Conservation (phyloP, 306 rosid genomes). For the Dalbergia cultrata region DNA sequence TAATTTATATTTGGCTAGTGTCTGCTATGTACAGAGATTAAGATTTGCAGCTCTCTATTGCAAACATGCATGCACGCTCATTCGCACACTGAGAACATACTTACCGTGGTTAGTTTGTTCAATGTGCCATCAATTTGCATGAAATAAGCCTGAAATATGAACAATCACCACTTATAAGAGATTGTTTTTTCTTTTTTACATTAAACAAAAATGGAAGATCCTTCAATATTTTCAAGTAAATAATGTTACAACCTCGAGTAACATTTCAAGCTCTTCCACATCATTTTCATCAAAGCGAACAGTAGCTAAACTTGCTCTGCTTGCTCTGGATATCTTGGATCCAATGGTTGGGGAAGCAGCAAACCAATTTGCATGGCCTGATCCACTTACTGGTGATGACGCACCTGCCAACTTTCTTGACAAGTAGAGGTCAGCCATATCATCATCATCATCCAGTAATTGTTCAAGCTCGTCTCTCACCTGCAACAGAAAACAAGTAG, state of each 20-base stretch:
- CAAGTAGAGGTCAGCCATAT: conserved; percentile 96
- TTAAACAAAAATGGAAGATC: conserved; percentile 33
- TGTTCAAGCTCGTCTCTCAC: conserved; percentile 95
- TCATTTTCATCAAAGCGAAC: conserved; percentile 85
- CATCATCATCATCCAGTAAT: conserved; percentile 92
- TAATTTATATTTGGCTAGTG: background rate
- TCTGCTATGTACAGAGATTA: background rate
- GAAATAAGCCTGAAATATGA: conserved; percentile 84
- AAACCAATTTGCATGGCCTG: conserved; percentile 70
- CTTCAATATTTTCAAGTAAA: conserved; percentile 5
- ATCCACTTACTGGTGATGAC: conserved; percentile 80
- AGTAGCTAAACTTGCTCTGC: conserved; percentile 80
- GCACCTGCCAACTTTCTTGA: conserved; percentile 80
- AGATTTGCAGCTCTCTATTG: conserved; percentile 17
- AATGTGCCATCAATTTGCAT: conserved; percentile 91
- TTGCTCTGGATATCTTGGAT: conserved; percentile 84
- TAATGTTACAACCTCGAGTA: conserved; percentile 74
- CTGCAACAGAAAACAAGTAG: conserved; percentile 43
- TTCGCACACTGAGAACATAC: conserved; percentile 7
- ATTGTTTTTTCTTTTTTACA: background rate
- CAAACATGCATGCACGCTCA: background rate
- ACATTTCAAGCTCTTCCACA: conserved; percentile 96
- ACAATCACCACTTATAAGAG: conserved; percentile 34
- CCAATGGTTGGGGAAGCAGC: conserved; percentile 79
- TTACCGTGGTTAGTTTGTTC: conserved; percentile 86